Conservation (phyloP, 345 rosid genomes). For the Ceriops zippeliana region DNA sequence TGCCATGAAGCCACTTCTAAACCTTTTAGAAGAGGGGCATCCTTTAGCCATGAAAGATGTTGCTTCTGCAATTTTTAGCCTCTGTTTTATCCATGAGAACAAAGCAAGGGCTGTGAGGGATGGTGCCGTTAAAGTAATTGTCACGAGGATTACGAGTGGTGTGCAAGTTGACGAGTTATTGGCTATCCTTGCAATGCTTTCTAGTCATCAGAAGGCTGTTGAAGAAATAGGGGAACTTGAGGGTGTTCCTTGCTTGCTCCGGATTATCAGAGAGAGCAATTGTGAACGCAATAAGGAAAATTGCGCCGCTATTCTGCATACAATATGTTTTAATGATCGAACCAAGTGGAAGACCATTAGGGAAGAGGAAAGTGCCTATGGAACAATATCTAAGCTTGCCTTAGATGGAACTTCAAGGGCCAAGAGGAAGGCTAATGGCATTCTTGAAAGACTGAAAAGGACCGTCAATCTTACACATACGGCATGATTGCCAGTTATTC, state of each 20-base stretch:
- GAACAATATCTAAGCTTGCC: slow-evolving; percentile 74
- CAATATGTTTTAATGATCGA: slow-evolving; percentile 68
- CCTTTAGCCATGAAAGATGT: slow-evolving; percentile 72
- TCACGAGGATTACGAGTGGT: slow-evolving; percentile 57
- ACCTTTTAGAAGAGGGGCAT: slow-evolving; percentile 80
- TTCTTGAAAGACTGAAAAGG: slow-evolving; percentile 71
- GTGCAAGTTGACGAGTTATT: slow-evolving; percentile 71
- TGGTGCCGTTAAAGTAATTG: slow-evolving; percentile 71
- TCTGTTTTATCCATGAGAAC: slow-evolving; percentile 78
- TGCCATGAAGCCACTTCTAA: slow-evolving; percentile 65
- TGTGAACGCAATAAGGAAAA: slow-evolving; percentile 91
- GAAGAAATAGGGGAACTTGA: slow-evolving; percentile 70
- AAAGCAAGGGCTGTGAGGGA: slow-evolving; percentile 76
- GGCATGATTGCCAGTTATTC: slow-evolving; percentile 43
- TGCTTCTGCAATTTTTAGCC: slow-evolving; percentile 86
- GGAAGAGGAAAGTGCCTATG: slow-evolving; percentile 64
- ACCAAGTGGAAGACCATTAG: slow-evolving; percentile 66
- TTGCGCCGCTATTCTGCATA: slow-evolving; percentile 66
- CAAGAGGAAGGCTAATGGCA: slow-evolving; percentile 79
- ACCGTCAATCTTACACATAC: slow-evolving; percentile 76
- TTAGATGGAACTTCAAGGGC: slow-evolving; percentile 89
- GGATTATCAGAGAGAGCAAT: slow-evolving; percentile 56
- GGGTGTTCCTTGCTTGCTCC: slow-evolving; percentile 72
- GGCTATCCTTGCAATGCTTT: slow-evolving; percentile 82
- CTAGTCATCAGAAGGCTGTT: slow-evolving; percentile 66